These are phyloP conservation scores for Umbelopsis vinacea DNA, from an alignment of 192 early-diverging fungal species.

Conservation along the genomic window DNA sequence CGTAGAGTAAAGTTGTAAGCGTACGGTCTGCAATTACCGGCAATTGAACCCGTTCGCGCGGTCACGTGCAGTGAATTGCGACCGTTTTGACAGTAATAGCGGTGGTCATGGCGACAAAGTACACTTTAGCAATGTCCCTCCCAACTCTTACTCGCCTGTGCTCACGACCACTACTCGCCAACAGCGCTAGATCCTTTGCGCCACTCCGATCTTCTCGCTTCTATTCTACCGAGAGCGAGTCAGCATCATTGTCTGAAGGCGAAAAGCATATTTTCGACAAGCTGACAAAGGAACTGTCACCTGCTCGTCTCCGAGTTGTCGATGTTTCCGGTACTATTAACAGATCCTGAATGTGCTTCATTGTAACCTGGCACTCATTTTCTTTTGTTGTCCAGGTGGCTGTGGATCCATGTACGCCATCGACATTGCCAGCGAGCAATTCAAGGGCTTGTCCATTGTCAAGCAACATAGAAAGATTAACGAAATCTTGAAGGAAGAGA, in stretches of 20 bases:
- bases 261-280: slow-evolving; percentile 81
- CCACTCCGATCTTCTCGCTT: not conserved
- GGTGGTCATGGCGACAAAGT: too few species aligned
- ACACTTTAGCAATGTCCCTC: not conserved
- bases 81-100: too few species aligned
- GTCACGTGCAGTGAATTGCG: too few species aligned
- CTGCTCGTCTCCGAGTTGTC: slow-evolving; percentile 71
- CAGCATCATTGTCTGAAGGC: slow-evolving; percentile 51
- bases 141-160: not conserved
- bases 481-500: slow-evolving; percentile 83
- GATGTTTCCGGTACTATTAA: slow-evolving; percentile 77
- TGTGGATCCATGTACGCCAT: slow-evolving; percentile 98
- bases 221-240: slow-evolving; percentile 6
- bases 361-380: not conserved
- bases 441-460: slow-evolving; percentile 77
- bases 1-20: too few species aligned
- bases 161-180: not conserved
- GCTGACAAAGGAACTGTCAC: slow-evolving; percentile 67
- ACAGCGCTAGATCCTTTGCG: not conserved
- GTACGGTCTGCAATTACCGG: too few species aligned
- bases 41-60: too few species aligned
- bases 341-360: not conserved
- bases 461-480: slow-evolving; percentile 94
- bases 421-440: slow-evolving; percentile 77
- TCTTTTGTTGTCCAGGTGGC: slow-evolving; percentile 65